Conservation (phyloP, 2,329 filamentous ascomycete genomes). For the Pseudogymnoascus sp. region DNA sequence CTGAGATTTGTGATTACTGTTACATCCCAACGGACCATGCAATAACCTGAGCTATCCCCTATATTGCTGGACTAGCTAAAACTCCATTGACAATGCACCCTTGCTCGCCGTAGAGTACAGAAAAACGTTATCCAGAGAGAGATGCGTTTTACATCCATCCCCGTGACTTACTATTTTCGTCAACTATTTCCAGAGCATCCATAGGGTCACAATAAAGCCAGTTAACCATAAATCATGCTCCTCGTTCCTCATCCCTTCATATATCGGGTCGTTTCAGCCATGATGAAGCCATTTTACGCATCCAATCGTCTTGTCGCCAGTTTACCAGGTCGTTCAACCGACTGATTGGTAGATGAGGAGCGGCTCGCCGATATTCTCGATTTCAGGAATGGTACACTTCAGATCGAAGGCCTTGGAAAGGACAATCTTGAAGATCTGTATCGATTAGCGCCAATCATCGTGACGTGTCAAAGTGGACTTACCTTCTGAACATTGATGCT, state of each 20-base stretch:
- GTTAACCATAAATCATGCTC: slow-evolving; percentile 4
- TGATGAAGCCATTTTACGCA: background rate
- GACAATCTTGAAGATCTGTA: slow-evolving; percentile 97
- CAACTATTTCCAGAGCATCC: slow-evolving; percentile 5
- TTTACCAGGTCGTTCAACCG: background rate
- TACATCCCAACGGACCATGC: background rate
- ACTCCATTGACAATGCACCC: slow-evolving; percentile 1
- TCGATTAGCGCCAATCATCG: background rate
- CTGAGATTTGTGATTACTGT: slow-evolving; percentile 3
- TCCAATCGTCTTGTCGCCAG: background rate
- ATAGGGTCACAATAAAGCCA: background rate
- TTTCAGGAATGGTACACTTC: slow-evolving; percentile 98
- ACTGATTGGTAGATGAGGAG: slow-evolving; percentile 76
- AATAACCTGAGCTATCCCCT: slow-evolving; percentile 5
- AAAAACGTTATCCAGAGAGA: slow-evolving; percentile 6
- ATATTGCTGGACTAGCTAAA: slow-evolving; percentile 6
- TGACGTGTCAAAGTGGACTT: slow-evolving; percentile 15
- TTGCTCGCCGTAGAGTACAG: slow-evolving; percentile 2
- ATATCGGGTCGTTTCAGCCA: slow-evolving; percentile 1
- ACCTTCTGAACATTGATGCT: slow-evolving; percentile 99
- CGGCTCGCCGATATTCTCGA: slow-evolving; percentile 95
- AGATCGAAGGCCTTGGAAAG: slow-evolving; percentile 97
- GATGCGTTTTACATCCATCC: slow-evolving; percentile 2
- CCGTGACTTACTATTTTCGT: slow-evolving; percentile 5
- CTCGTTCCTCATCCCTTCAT: slow-evolving; percentile 4